Base-by-base conservation (phyloP, 2,329 filamentous ascomycete genomes). In the Colletotrichum destructivum region DNA sequence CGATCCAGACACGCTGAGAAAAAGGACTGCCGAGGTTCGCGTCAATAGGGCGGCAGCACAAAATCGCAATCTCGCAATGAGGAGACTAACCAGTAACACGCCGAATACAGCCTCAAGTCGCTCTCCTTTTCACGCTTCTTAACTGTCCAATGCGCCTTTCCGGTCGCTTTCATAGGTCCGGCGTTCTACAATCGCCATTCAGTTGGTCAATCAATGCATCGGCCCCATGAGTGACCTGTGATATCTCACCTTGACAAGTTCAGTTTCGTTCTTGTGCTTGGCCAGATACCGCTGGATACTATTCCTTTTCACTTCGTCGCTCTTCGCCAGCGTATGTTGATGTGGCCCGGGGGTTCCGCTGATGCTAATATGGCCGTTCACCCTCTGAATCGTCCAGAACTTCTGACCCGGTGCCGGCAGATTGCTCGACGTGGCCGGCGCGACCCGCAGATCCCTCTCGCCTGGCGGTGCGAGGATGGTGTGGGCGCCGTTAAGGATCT, bases 1-100 rank as follows among this genome's bases (percentile, higher is more conserved):
- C 93, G 74, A 97, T 96, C 94, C 94, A 97, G 35, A 96, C 93
- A 21, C 94, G 90, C 79, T 97, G 94, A 1, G 94, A 94, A 79
- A 96, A 96, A 35, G 94, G 94, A 78, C 92, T 93, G 55, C 9
- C 73, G 56, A 62, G 65, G 63, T 72, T 42, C 65, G 44, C 64
- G 65, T 75, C 11, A 94, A 79, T 95, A 96, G 94, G 94, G 78
- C 92, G 93, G 51, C 21, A 12, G n/a, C 21, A 6, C 26, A 13
- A 21, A 51, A n/a, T 11, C 71, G 55, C 61, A 68, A 65, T 69
- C 42, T 63, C 42, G 62, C 63, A 74, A 52, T 63, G 46, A 61
- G 59, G 66, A 61, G 66, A 81, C 85, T 76, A 84, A 94, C 93
- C 94, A 97, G 80, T 95, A 96, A 79, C 93, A 95, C 76, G 92